A percentile compares a stretch with the other conserved stretches of the same genome.
These are phyloP conservation scores for Leishmania martiniquensis DNA, from an alignment of 208 protist species.

Conservation along the genomic window DNA sequence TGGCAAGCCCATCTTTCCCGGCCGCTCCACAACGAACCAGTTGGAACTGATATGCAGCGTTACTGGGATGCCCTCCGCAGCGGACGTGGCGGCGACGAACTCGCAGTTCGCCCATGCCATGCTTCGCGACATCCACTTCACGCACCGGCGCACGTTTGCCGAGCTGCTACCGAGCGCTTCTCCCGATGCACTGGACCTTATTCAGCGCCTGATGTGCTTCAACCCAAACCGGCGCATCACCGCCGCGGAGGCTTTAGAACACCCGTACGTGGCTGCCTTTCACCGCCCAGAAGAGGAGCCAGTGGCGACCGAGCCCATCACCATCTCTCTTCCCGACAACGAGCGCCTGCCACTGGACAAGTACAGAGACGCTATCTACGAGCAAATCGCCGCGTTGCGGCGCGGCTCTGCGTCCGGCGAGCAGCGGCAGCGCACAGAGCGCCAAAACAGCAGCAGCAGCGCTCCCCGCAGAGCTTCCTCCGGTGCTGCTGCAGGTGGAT, in stretches of 20 bases:
- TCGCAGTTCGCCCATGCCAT: conserved; percentile 96
- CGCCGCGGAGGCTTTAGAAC: conserved; percentile 92
- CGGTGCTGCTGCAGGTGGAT: conserved; percentile 8
- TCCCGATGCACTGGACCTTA: conserved; percentile 94
- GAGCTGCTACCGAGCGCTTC: conserved; percentile 93
- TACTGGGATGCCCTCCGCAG: conserved; percentile 80
- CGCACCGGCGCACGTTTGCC: conserved; percentile 66
- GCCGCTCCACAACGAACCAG: conserved; percentile 97
- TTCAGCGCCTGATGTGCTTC: conserved; percentile 95
- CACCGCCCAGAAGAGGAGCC: conserved; percentile 91
- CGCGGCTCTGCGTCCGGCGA: conserved; percentile 18
- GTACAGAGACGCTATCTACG: conserved; percentile 94
- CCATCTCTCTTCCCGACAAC: conserved; percentile 93
- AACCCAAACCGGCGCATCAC: conserved; percentile 96
- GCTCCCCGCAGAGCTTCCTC: conserved; percentile 18
- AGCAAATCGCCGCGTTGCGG: conserved; percentile 76
- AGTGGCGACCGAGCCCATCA: conserved; percentile 76
- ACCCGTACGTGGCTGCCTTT: conserved; percentile 95
- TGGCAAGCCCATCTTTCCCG: conserved; percentile 96
- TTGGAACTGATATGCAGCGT: conserved; percentile 96
- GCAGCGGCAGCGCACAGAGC: conserved; percentile 17
- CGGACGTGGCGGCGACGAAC: conserved; percentile 94
- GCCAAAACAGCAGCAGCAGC: conserved; percentile 10
- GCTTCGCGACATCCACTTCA: conserved; percentile 86
- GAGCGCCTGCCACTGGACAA: conserved; percentile 94